Conservation (phyloP, 352 stramenopile species). For the Globisporangium cylindrosporum region DNA sequence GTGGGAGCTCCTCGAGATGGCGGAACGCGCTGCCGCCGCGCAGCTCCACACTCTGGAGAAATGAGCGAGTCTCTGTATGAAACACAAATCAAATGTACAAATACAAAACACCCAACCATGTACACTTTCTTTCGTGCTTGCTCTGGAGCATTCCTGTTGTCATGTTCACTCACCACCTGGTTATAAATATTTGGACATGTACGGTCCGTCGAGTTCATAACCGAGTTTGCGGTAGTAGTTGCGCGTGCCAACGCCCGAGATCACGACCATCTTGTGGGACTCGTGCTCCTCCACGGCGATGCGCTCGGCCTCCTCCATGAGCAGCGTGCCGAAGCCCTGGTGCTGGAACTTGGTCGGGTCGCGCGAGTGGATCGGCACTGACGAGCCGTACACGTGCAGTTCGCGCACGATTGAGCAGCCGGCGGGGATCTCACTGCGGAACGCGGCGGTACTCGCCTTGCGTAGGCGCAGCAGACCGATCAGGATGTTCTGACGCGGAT, state of each 20-base stretch:
- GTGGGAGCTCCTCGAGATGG: conserved; percentile 15
- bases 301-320: conserved; percentile 97
- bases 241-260: conserved; percentile 94
- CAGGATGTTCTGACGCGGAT: conserved; percentile 95
- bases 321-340: conserved; percentile 93
- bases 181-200: conserved; percentile 94
- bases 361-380: conserved; percentile 91
- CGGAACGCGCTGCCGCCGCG: conserved; percentile 8
- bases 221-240: conserved; percentile 98
- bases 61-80: background rate
- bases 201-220: conserved; percentile 95
- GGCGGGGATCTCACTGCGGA: conserved; percentile 72
- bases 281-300: conserved; percentile 94
- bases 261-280: conserved; percentile 96
- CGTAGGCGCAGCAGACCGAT: conserved; percentile 93
- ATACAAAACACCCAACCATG: background rate
- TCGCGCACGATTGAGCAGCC: conserved; percentile 81
- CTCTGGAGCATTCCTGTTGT: too few species aligned
- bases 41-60: conserved; percentile 2
- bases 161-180: background rate
- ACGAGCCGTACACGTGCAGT: conserved; percentile 97
- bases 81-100: conserved; percentile 4
- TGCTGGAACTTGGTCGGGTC: conserved; percentile 97
- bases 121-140: background rate
- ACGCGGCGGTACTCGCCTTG: conserved; percentile 83